phyloP scores from a whole-genome alignment of 2,329 filamentous ascomycete genomes.

The Trichoderma sp. region DNA sequence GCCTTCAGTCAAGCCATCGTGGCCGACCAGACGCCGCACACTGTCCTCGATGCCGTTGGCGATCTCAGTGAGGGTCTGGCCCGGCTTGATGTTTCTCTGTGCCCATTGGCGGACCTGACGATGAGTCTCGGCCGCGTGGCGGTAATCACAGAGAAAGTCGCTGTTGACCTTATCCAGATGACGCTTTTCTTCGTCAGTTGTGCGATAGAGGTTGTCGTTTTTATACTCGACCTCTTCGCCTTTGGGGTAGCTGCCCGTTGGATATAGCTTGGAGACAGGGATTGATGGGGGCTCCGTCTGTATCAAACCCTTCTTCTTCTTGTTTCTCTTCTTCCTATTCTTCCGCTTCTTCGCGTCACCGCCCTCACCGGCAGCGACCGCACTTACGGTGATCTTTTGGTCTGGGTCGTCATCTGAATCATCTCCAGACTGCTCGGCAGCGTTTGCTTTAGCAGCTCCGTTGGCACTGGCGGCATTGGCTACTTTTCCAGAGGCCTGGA shows the following conservation, averaged over 20 bases:
- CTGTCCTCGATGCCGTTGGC: conserved; percentile 80
- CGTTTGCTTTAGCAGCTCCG: conserved; percentile 29
- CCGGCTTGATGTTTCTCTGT: conserved; percentile 74
- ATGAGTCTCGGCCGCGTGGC: conserved; percentile 74
- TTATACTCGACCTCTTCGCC: conserved; percentile 79
- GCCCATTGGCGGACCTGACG: conserved; percentile 78
- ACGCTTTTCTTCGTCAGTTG: conserved; percentile 81
- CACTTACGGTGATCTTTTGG: conserved; percentile 33
- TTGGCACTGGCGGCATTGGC: conserved; percentile 2
- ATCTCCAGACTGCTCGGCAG: conserved; percentile 31
- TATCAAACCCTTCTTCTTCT: conserved; percentile 63
- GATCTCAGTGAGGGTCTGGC: conserved; percentile 72
- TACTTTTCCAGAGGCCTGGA: conserved; percentile 10
- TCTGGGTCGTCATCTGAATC: conserved; percentile 24
- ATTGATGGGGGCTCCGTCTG: conserved; percentile 80
- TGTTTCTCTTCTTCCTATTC: conserved; percentile 79
- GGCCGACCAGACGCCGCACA: conserved; percentile 70
- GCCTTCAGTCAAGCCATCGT: conserved; percentile 71
- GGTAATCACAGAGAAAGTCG: conserved; percentile 74
- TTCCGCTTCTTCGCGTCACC: conserved; percentile 64
- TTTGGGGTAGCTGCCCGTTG: conserved; percentile 70
- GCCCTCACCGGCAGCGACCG: conserved; percentile 38
- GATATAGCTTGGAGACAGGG: conserved; percentile 72
- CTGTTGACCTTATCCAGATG: conserved; percentile 71
- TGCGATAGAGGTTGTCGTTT: conserved; percentile 76